Conservation (phyloP, 345 rosid species). For the Hibiscus tridactylites region DNA sequence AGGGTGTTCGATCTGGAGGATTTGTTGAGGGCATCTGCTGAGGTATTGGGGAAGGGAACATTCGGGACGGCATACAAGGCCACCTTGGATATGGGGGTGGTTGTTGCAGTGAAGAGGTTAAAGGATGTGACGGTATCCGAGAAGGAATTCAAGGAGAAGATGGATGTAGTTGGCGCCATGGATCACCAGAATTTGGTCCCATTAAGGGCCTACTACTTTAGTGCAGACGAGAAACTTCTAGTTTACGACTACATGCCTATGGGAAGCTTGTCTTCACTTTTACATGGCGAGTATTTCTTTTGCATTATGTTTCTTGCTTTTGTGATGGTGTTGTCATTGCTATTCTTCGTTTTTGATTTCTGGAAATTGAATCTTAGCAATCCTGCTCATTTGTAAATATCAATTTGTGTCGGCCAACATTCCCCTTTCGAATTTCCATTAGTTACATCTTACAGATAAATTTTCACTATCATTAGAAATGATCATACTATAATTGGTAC, state of each 20-base stretch:
- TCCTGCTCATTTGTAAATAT: background rate
- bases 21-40: background rate
- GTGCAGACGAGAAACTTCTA: background rate
- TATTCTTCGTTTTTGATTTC: too few species aligned
- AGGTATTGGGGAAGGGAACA: background rate
- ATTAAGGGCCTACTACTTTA: background rate
- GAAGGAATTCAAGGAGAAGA: background rate
- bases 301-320: background rate
- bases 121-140: background rate
- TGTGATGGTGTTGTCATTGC: too few species aligned
- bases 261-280: background rate
- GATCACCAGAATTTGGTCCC: background rate
- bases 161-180: background rate
- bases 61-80: background rate
- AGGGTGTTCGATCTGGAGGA: background rate
- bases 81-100: background rate
- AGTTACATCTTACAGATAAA: background rate
- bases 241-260: background rate
- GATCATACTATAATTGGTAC: too few species aligned
- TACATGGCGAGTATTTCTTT: background rate
- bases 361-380: background rate
- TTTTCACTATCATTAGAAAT: too few species aligned
- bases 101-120: background rate
- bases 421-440: background rate
- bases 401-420: background rate